Base-by-base conservation (phyloP, 148 eudicot genomes). In the Persicaria tinctoria region DNA sequence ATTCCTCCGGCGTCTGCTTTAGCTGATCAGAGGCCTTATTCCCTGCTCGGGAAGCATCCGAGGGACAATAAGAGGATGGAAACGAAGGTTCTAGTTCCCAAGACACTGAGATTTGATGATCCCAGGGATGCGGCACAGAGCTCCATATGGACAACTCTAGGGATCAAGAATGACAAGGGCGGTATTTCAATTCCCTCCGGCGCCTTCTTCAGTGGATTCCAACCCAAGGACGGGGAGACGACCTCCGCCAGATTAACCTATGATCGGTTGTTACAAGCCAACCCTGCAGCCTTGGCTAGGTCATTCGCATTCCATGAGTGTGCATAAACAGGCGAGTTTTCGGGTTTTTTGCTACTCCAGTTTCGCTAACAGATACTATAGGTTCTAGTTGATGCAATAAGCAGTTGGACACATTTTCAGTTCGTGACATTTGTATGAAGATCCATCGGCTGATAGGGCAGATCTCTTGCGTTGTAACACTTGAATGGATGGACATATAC, bases 281-380 rank as follows among this genome's bases (percentile, higher is more conserved):
- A 93, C 79, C 97, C 97, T 50, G 97, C 94, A 47, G 98, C 97
- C 55, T 79, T 85, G 64, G 86, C 90, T 4, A 77, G 98, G 78
- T 88, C 97, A 38, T 77, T 82, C 32, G 78, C 85, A 74, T 91
- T 88, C 84, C 97, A 78, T 1, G 98, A 93, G 80, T 74, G 60
- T 51, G 79, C 77, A 17, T 77, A 80, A 70, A 74, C 68, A 64
- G 62, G 8, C 2, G 6, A 49, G 51, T 49, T 49, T 49, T 11
- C 10, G 51, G 6, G 3, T 49, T 49, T 49, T 49, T 11, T 49
- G 10, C 51, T 49, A 11, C 51, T n/a, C n/a, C n/a, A n/a, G n/a
- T n/a, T n/a, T n/a, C n/a, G n/a, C n/a, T n/a, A n/a, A n/a, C n/a
- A n/a, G n/a, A n/a, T n/a, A n/a, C n/a, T n/a, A n/a, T n/a, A n/a